Evolutionary conservation across 2,329 filamentous ascomycete species (phyloP).

Genomic region (Immersiporthe knoxdaviesiana): DNA sequence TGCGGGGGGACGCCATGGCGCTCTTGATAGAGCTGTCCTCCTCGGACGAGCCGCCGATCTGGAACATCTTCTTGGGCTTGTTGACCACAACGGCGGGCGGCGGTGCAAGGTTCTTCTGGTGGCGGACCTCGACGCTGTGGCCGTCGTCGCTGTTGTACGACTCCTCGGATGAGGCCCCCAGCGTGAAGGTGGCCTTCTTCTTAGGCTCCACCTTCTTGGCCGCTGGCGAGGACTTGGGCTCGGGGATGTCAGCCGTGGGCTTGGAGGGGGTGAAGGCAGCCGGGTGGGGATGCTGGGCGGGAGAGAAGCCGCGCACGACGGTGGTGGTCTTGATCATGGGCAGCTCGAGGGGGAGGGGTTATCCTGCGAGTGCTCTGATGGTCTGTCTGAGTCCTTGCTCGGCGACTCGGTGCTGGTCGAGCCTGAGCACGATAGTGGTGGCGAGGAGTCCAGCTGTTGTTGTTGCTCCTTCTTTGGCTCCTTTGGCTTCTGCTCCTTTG

Average conservation of each 20-base stretch:
- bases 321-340: constrained; percentile 60
- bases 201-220: constrained; percentile 71
- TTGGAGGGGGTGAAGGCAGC: constrained; percentile 50
- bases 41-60: constrained; percentile 66
- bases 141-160: constrained; percentile 68
- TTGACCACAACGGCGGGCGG: constrained; percentile 38
- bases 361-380: constrained; percentile 45
- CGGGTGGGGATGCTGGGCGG: constrained; percentile 64
- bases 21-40: constrained; percentile 76
- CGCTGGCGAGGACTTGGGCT: constrained; percentile 58
- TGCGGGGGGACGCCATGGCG: constrained; percentile 50
- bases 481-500: too few relatives aligned
- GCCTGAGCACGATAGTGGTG: constrained; percentile 45
- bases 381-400: constrained; percentile 66
- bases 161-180: constrained; percentile 79
- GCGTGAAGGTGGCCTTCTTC: constrained; percentile 67
- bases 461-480: constrained; percentile 30
- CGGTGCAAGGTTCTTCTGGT: constrained; percentile 36
- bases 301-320: constrained; percentile 85
- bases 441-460: constrained; percentile 34
- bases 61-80: constrained; percentile 52
- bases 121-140: constrained; percentile 49
- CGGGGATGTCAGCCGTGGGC: constrained; percentile 60
- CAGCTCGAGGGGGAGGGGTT: constrained; percentile 48
- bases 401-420: constrained; percentile 50